Percentiles rank a stretch among this genome's conserved stretches.
Evolutionary conservation across 495 filamentous ascomycete species (phyloP).

Genomic region (Tuber microsphaerosporum): DNA sequence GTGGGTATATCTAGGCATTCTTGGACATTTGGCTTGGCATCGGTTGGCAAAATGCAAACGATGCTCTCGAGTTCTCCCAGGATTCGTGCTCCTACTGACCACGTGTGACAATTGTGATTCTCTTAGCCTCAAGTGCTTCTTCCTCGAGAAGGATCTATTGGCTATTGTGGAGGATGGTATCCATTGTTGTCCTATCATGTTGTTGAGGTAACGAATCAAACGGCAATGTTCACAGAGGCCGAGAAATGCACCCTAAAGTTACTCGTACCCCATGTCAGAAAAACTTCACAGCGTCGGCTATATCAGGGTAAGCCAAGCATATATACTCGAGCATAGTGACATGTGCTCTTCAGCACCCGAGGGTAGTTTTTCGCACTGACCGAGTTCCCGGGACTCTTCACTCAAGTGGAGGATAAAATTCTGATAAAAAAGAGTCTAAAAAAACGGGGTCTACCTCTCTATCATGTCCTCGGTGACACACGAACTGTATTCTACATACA

Average conservation of each 20-base stretch:
- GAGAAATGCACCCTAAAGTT: neutral
- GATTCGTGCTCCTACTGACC: neutral
- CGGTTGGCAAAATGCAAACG: neutral
- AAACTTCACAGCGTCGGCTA: neutral
- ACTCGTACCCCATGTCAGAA: neutral
- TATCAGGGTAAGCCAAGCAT: neutral
- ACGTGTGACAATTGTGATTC: neutral
- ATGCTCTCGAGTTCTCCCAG: neutral
- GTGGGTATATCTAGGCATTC: constrained; percentile 15
- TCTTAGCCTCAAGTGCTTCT: neutral
- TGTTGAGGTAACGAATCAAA: neutral
- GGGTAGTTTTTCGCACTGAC: neutral
- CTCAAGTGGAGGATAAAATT: neutral
- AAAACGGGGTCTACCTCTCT: neutral
- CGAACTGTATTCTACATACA: neutral
- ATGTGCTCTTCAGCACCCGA: neutral
- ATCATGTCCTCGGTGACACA: neutral
- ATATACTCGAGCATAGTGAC: neutral
- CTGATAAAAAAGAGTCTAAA: neutral
- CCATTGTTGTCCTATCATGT: neutral
- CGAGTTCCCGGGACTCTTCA: neutral
- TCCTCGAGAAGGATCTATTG: neutral
- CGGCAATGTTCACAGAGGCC: neutral
- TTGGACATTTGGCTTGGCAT: neutral
- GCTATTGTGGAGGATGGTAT: neutral